Conservation (phyloP, 176 grass and related monocot species). For the Oryza brachyantha region DNA sequence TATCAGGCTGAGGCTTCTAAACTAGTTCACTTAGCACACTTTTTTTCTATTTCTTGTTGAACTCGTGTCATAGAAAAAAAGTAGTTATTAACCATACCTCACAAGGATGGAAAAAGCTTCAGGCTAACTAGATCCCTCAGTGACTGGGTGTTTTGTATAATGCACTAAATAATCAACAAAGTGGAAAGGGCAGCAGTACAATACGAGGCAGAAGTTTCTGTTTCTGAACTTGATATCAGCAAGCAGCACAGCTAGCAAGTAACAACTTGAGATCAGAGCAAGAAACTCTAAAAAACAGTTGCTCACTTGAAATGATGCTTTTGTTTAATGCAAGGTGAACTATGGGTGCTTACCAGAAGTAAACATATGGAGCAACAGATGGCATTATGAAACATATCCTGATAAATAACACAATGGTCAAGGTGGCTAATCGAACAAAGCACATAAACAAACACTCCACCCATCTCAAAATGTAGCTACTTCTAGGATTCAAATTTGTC, state of each 20-base stretch:
- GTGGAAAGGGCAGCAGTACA: neutral
- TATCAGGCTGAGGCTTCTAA: neutral
- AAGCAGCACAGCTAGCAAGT: neutral
- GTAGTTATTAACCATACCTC: neutral
- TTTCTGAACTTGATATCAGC: neutral
- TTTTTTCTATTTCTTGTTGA: neutral
- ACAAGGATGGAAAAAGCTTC: neutral
- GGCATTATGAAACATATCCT: neutral
- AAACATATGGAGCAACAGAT: neutral
- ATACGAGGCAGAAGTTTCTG: neutral
- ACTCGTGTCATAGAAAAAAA: neutral
- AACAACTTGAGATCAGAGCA: neutral
- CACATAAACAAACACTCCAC: neutral
- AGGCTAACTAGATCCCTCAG: neutral
- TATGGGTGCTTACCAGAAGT: neutral
- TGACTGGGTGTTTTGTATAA: neutral
- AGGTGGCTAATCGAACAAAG: neutral
- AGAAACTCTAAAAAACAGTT: neutral
- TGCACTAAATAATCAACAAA: neutral
- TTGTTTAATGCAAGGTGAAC: neutral
- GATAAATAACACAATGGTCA: neutral
- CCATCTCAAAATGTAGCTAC: no score
- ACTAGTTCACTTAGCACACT: neutral
- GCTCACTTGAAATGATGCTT: neutral
- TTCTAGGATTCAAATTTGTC: no score